Evolutionary conservation across 2,329 filamentous ascomycete species (phyloP).

Genomic region (Xylariales sp.): DNA sequence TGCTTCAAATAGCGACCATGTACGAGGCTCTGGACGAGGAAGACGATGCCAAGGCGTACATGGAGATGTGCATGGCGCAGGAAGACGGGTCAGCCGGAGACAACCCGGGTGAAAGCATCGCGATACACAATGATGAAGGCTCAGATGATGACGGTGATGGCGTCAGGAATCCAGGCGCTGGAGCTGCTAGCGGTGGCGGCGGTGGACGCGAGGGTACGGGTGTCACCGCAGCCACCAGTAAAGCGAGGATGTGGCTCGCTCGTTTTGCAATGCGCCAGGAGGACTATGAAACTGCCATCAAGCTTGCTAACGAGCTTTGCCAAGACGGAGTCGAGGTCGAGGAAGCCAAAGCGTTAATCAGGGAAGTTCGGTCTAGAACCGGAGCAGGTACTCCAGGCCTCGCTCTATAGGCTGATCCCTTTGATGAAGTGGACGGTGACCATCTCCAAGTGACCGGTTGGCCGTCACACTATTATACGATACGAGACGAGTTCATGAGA

Average conservation of each 20-base stretch:
- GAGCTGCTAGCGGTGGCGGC: slow-evolving; percentile 18
- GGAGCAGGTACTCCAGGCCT: slow-evolving; percentile 45
- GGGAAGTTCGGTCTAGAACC: slow-evolving; percentile 77
- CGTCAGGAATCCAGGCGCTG: too few species aligned
- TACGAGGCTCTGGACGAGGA: slow-evolving; percentile 78
- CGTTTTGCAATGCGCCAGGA: slow-evolving; percentile 70
- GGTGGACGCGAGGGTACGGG: slow-evolving; percentile 57
- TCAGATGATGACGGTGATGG: slow-evolving; percentile 34
- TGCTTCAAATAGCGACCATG: slow-evolving; percentile 84
- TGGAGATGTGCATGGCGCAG: slow-evolving; percentile 92
- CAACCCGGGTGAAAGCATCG: slow-evolving; percentile 43
- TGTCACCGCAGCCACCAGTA: slow-evolving; percentile 86
- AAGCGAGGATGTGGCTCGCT: slow-evolving; percentile 91
- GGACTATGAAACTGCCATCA: slow-evolving; percentile 72
- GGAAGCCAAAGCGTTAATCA: slow-evolving; percentile 88
- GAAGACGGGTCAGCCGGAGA: slow-evolving; percentile 64
- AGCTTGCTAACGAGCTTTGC: slow-evolving; percentile 84
- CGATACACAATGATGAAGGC: slow-evolving; percentile 48
- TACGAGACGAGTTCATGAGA: slow-evolving; percentile 2
- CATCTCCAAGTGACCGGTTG: too few species aligned
- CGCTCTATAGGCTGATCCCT: too few species aligned
- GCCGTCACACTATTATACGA: too few species aligned
- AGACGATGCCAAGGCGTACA: slow-evolving; percentile 82
- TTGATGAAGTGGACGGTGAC: too few species aligned
- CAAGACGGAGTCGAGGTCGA: slow-evolving; percentile 96